Evolutionary conservation across 1,284 basidiomycete genomes (phyloP).

Genomic region (Ganoderma leucocontextum): DNA sequence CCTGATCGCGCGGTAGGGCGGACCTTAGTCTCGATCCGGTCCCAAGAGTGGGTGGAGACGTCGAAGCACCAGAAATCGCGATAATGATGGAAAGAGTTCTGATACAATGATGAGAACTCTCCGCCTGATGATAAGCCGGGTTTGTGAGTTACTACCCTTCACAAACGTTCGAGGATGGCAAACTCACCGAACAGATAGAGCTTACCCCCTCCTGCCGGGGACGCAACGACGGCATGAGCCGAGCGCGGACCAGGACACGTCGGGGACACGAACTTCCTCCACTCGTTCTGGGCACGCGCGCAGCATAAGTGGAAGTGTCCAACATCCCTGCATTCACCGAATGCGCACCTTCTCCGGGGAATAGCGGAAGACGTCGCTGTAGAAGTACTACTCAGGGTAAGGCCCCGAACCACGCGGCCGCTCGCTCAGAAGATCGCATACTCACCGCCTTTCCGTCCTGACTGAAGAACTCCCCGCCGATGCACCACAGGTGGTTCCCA

Average conservation of each 20-base stretch:
- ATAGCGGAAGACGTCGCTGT: constrained; percentile 85
- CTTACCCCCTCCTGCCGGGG: constrained; percentile 81
- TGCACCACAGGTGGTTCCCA: constrained; percentile 83
- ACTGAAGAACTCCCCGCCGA: constrained; percentile 86
- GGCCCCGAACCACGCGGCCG: not conserved
- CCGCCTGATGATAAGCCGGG: constrained; percentile 57
- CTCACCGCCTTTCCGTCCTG: constrained; percentile 83
- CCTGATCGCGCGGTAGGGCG: constrained; percentile 87
- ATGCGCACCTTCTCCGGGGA: constrained; percentile 73
- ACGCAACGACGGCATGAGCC: constrained; percentile 82
- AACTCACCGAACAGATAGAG: constrained; percentile 82
- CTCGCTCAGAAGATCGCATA: constrained; percentile 23
- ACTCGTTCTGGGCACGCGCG: constrained; percentile 70
- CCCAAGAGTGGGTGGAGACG: constrained; percentile 82
- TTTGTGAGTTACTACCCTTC: not conserved
- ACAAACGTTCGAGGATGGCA: too few species aligned
- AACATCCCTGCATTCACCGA: not conserved
- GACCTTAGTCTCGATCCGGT: constrained; percentile 87
- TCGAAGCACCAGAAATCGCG: constrained; percentile 89
- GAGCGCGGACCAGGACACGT: constrained; percentile 87
- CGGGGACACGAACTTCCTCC: constrained; percentile 84
- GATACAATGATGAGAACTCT: constrained; percentile 87
- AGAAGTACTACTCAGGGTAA: constrained; percentile 65
- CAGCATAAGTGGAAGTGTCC: not conserved
- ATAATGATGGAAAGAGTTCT: constrained; percentile 93